Conservation (phyloP, 2,329 filamentous ascomycete genomes). For the Fusarium mundagurra region DNA sequence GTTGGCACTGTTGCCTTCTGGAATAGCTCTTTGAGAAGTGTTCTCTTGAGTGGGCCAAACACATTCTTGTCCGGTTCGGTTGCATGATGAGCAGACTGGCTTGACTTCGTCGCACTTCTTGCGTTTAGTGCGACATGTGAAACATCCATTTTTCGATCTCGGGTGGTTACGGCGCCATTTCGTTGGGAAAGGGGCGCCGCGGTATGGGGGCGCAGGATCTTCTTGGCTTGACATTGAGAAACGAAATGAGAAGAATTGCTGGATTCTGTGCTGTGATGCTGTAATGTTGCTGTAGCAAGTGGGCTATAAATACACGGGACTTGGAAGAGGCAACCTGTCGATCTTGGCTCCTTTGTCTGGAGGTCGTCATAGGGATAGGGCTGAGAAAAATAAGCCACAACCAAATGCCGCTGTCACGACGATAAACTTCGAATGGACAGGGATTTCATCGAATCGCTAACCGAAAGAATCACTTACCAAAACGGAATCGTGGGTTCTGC, state of each 20-base stretch:
- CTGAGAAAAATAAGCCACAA: not conserved
- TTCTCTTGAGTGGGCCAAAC: not conserved
- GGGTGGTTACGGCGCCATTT: conserved; percentile 19
- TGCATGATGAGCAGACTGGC: not conserved
- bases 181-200: conserved; percentile 1
- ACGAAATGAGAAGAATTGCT: not conserved
- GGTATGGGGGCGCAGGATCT: not conserved
- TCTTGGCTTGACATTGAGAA: not conserved
- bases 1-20: too few species aligned
- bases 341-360: not conserved
- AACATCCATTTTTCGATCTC: conserved; percentile 11
- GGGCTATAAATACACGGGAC: not conserved
- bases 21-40: not conserved
- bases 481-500: not conserved
- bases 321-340: not conserved
- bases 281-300: not conserved
- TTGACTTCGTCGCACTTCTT: conserved; percentile 23
- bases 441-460: conserved; percentile 1
- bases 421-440: not conserved
- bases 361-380: not conserved
- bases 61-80: not conserved
- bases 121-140: conserved; percentile 7
- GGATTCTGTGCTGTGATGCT: not conserved
- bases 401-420: not conserved
- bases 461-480: not conserved